Evolutionary conservation across 2,329 filamentous ascomycete genomes (phyloP).

Genomic region (Ceratocystiopsis brevicomis): DNA sequence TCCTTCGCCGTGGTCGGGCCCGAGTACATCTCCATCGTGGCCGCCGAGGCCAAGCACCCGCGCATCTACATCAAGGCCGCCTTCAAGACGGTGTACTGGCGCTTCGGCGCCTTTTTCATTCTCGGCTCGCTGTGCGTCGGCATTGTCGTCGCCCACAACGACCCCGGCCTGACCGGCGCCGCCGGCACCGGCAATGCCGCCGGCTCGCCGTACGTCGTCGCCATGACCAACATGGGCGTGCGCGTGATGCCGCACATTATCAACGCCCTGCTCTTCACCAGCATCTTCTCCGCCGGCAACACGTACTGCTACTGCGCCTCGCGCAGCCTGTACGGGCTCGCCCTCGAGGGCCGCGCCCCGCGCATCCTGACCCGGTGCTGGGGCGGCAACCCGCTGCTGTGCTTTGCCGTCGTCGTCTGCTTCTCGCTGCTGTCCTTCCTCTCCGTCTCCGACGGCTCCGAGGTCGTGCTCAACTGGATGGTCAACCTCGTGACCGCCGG

Average conservation of each 20-base stretch:
- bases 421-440: slow-evolving; percentile 22
- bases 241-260: slow-evolving; percentile 47
- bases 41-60: slow-evolving; percentile 50
- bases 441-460: slow-evolving; percentile 18
- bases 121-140: slow-evolving; percentile 46
- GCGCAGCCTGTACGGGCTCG: slow-evolving; percentile 21
- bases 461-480: slow-evolving; percentile 23
- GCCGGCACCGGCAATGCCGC: slow-evolving; percentile 23
- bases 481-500: slow-evolving; percentile 24
- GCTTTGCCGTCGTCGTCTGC: slow-evolving; percentile 18
- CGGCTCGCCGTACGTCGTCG: slow-evolving; percentile 49
- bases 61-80: slow-evolving; percentile 46
- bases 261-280: slow-evolving; percentile 40
- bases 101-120: slow-evolving; percentile 51
- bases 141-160: slow-evolving; percentile 46
- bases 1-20: slow-evolving; percentile 27
- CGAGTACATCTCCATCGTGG: slow-evolving; percentile 49
- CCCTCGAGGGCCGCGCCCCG: slow-evolving; percentile 22
- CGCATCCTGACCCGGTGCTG: slow-evolving; percentile 17
- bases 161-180: slow-evolving; percentile 22
- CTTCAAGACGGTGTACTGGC: slow-evolving; percentile 50
- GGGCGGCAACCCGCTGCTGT: slow-evolving; percentile 22
- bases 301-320: slow-evolving; percentile 33
- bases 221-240: slow-evolving; percentile 48
- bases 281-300: slow-evolving; percentile 41